A percentile compares a stretch with the other conserved stretches of the same genome.
Conservation (phyloP, 148 eudicot genomes). For the Heliamphora exappendiculata region DNA sequence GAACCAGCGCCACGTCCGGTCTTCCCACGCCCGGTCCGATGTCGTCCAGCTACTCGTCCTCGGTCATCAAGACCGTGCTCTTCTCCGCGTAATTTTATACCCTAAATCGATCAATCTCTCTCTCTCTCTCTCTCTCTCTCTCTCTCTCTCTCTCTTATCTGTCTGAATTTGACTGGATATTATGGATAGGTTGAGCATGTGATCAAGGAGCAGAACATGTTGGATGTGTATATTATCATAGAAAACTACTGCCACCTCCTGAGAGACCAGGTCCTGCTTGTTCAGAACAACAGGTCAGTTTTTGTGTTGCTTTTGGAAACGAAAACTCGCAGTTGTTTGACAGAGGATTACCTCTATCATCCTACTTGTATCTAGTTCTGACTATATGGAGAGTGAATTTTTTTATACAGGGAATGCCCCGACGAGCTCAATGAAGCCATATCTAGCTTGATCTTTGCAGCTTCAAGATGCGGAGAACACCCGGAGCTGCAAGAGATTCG, state of each 20-base stretch:
- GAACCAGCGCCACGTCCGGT: conserved; percentile 46
- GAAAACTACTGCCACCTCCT: conserved; percentile 22
- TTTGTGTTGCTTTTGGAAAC: not conserved
- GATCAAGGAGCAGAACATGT: conserved; percentile 44
- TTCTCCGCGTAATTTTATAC: conserved; percentile 40
- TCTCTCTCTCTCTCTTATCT: not conserved
- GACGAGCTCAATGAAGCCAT: conserved; percentile 44
- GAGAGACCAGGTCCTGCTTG: conserved; percentile 8
- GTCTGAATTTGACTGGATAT: not conserved
- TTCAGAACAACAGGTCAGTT: conserved; percentile 13
- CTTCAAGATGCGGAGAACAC: conserved; percentile 51
- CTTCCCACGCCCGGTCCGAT: conserved; percentile 43
- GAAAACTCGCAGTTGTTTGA: no score
- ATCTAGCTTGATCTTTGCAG: conserved; percentile 50
- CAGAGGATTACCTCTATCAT: not conserved
- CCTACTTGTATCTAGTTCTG: not conserved
- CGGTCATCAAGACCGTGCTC: conserved; percentile 48
- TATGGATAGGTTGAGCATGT: conserved; percentile 46
- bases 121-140: not conserved
- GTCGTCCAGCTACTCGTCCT: conserved; percentile 52
- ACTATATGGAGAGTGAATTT: not conserved
- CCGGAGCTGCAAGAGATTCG: conserved; percentile 53
- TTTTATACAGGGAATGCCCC: conserved; percentile 41
- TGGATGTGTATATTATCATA: conserved; percentile 29
- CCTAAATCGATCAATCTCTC: no score